Evolutionary conservation across 1,284 basidiomycete genomes (phyloP), one percentile per base, ranked within the genome.

Genomic region (Naganishia albida): DNA sequence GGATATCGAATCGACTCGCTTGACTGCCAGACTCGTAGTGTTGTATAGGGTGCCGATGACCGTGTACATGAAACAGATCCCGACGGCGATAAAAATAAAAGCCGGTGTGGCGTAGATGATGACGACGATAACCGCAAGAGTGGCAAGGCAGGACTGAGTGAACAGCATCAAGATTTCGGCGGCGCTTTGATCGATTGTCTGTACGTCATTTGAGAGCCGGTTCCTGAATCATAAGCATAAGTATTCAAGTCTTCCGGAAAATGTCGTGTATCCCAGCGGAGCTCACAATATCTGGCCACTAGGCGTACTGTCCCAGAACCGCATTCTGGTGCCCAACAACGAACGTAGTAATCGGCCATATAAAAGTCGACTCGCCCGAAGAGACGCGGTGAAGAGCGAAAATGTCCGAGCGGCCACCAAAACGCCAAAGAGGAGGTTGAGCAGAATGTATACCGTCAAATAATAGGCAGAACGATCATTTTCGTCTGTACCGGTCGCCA

Each of bases 21-120:
- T 85, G 68, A 84, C 76, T 68, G 84, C 83, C 43, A 83, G 78
- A 13, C 78, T 81, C 8, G 81, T 80, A 4, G 76, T 71, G 23
- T 83, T 74, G 73, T 84, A 84, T 16, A 80, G 67, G 2, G 74
- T 67, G 0, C 82, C 82, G 30, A 81, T 73, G 49, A 73, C 26
- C 65, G 74, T 77, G 70, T 83, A 83, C 13, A 80, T 68, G n/a
- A 75, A 60, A 15, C 76, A 71, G 60, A 84, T 80, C 42, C 79
- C 28, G 10, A 77, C 59, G 7, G 81, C 73, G 1, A 78, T 75
- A 8, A 80, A 65, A 15, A 81, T 63, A 72, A 83, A 82, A 0
- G 69, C 71, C 26, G 76, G 77, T 1, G 78, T 78, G 1, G 74
- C 72, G 26, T 73, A 71, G 0, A 73, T 69, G 25, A 80, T 73